phyloP scores from a whole-genome alignment of 2,329 filamentous ascomycete species.

The Talaromyces sp. region DNA sequence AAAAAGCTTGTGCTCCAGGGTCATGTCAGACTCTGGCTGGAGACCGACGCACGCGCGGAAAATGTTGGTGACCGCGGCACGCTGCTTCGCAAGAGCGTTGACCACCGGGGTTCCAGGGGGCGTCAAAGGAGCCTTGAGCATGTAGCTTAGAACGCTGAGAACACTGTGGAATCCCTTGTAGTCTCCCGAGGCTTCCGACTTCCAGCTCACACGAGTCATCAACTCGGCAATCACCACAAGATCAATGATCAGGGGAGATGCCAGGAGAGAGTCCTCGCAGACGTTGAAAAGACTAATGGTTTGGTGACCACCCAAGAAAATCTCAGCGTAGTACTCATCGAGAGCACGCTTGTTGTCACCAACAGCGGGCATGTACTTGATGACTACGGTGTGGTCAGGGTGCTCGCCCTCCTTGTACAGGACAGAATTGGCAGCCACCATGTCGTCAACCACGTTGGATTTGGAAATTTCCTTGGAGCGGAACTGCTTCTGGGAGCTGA shows the following conservation, averaged over 20 bases:
- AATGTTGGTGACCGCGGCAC: constrained; percentile 90
- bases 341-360: constrained; percentile 98
- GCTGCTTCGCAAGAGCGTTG: constrained; percentile 94
- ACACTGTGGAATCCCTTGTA: constrained; percentile 97
- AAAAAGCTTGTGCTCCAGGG: constrained; percentile 95
- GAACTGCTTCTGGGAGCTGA: constrained; percentile 97
- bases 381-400: constrained; percentile 96
- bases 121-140: constrained; percentile 92
- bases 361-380: constrained; percentile 99
- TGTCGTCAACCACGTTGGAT: constrained; percentile 98
- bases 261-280: constrained; percentile 95
- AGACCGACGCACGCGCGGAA: constrained; percentile 96
- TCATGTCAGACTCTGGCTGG: constrained; percentile 98
- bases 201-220: constrained; percentile 98
- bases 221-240: constrained; percentile 89
- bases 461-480: constrained; percentile 99
- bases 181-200: constrained; percentile 57
- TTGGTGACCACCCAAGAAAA: constrained; percentile 98
- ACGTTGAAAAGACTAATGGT: constrained; percentile 98
- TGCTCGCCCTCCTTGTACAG: constrained; percentile 91
- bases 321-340: constrained; percentile 98
- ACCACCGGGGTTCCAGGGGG: constrained; percentile 92
- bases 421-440: constrained; percentile 92
- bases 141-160: constrained; percentile 95
- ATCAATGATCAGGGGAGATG: constrained; percentile 95